phyloP scores from a whole-genome alignment of 2,329 filamentous ascomycete species.

The Rosellinia necatrix region DNA sequence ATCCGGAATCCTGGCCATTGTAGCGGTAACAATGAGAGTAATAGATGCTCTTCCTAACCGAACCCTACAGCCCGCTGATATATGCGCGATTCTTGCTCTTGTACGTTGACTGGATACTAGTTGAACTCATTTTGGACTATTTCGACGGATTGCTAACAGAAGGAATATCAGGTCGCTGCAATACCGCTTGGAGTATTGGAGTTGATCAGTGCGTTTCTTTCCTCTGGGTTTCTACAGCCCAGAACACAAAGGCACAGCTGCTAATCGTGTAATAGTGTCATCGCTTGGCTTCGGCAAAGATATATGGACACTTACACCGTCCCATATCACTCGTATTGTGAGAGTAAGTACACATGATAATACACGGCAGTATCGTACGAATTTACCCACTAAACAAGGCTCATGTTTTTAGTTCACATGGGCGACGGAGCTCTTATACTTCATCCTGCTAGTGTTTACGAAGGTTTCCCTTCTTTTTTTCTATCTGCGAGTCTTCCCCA shows the following conservation, averaged over 20 bases:
- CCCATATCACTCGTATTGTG: slow-evolving; percentile 19
- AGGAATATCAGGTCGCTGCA: not conserved
- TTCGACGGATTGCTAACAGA: not conserved
- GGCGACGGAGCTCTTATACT: slow-evolving; percentile 20
- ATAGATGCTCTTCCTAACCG: slow-evolving; percentile 7
- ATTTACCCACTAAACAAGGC: not conserved
- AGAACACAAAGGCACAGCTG: not conserved
- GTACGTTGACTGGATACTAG: slow-evolving; percentile 12
- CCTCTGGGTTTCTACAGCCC: not conserved
- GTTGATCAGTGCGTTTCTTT: slow-evolving; percentile 12
- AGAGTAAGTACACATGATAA: slow-evolving; percentile 10
- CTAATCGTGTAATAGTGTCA: slow-evolving; percentile 18
- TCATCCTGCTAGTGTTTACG: slow-evolving; percentile 10
- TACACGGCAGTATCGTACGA: not conserved
- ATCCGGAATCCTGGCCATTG: slow-evolving; percentile 15
- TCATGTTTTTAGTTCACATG: slow-evolving; percentile 17
- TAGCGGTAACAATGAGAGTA: slow-evolving; percentile 8
- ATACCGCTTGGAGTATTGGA: slow-evolving; percentile 9
- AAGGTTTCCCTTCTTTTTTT: slow-evolving; percentile 19
- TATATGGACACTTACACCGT: slow-evolving; percentile 20
- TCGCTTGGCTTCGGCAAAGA: slow-evolving; percentile 19
- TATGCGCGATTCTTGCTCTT: slow-evolving; percentile 14
- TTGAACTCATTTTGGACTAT: not conserved
- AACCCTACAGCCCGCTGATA: slow-evolving; percentile 9
- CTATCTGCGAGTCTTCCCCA: slow-evolving; percentile 26